These are phyloP conservation scores for Vitis rotundifolia DNA, from an alignment of 164 flowering plant species.

Conservation along the genomic window DNA sequence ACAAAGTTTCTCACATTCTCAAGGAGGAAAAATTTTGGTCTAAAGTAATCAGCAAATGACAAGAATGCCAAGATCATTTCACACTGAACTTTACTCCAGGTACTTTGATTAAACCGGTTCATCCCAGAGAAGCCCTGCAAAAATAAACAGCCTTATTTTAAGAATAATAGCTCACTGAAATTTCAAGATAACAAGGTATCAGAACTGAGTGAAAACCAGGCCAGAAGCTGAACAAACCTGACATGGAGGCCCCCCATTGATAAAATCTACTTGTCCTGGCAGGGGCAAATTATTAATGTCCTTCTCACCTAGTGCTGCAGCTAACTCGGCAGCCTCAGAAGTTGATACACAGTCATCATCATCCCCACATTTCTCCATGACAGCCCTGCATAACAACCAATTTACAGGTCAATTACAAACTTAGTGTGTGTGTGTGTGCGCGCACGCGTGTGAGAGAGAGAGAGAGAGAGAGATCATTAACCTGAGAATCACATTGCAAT, in stretches of 20 bases:
- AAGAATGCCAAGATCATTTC: constrained; percentile 95
- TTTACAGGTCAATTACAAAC: background rate
- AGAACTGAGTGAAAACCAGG: background rate
- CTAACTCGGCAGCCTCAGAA: constrained; percentile 71
- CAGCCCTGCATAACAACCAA: constrained; percentile 50
- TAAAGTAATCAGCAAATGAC: constrained; percentile 87
- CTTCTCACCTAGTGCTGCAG: constrained; percentile 53
- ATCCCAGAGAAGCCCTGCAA: constrained; percentile 97
- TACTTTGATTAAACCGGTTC: constrained; percentile 87
- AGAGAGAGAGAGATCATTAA: constrained; percentile 11
- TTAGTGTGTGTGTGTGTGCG: too few species aligned
- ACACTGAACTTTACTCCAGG: constrained; percentile 97
- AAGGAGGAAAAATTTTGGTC: constrained; percentile 78
- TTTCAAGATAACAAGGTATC: background rate
- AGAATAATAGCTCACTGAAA: background rate
- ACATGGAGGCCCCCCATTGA: constrained; percentile 98
- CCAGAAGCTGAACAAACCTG: constrained; percentile 44
- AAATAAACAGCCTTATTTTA: background rate
- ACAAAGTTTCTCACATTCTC: constrained; percentile 94
- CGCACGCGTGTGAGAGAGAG: background rate
- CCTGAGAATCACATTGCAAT: constrained; percentile 95
- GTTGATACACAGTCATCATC: constrained; percentile 78
- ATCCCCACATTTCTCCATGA: constrained; percentile 82
- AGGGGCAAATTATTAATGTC: constrained; percentile 62
- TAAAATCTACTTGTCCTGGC: constrained; percentile 96